These are phyloP conservation scores for Globisporangium apiculatum DNA, from an alignment of 352 stramenopile genomes.

Conservation along the genomic window DNA sequence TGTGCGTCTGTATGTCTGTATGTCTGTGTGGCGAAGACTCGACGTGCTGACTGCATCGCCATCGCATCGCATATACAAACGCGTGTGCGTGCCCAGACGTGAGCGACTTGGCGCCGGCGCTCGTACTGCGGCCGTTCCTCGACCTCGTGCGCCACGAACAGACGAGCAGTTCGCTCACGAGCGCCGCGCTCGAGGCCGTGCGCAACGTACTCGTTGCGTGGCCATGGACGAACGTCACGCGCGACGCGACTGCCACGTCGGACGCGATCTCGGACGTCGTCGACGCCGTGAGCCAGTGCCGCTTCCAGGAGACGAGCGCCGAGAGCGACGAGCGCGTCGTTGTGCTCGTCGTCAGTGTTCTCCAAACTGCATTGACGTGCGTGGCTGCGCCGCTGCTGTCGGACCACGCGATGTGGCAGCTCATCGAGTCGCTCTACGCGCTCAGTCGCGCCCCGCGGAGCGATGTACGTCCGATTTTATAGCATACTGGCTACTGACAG, in stretches of 20 bases:
- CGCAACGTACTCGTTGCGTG: slow-evolving; percentile 93
- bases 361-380: slow-evolving; percentile 90
- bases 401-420: slow-evolving; percentile 91
- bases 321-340: slow-evolving; percentile 89
- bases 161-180: slow-evolving; percentile 90
- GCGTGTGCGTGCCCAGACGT: slow-evolving; percentile 24
- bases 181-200: slow-evolving; percentile 89
- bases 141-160: slow-evolving; percentile 91
- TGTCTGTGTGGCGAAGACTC: neutral
- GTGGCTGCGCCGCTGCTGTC: slow-evolving; percentile 74
- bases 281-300: slow-evolving; percentile 89
- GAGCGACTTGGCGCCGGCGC: slow-evolving; percentile 45
- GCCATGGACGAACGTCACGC: slow-evolving; percentile 36
- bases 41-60: too few relatives aligned
- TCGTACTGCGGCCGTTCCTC: slow-evolving; percentile 90
- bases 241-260: slow-evolving; percentile 19
- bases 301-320: slow-evolving; percentile 91
- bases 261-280: slow-evolving; percentile 67
- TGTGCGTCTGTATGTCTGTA: neutral
- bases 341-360: slow-evolving; percentile 92
- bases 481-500: neutral
- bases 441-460: slow-evolving; percentile 75
- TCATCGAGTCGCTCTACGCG: slow-evolving; percentile 94
- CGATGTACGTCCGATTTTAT: slow-evolving; percentile 33
- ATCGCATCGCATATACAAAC: neutral